Evolutionary conservation across 352 stramenopile genomes (phyloP).

Genomic region (Phytophthora capsici): DNA sequence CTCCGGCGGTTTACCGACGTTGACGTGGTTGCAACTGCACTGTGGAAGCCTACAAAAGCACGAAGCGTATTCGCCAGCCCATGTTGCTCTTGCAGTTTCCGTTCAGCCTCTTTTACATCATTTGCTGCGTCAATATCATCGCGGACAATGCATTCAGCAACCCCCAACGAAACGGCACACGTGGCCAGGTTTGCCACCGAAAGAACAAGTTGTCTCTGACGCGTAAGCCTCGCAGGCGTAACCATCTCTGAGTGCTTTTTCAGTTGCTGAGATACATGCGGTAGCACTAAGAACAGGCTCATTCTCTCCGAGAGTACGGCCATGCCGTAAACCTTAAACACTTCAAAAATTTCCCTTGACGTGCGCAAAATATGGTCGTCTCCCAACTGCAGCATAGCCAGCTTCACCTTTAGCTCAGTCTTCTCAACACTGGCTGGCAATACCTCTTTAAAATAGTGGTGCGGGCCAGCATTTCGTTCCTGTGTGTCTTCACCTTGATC

Average conservation of each 20-base stretch:
- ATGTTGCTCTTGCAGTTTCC: constrained; percentile 46
- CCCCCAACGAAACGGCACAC: constrained; percentile 46
- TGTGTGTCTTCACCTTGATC: constrained; percentile 16
- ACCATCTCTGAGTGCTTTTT: constrained; percentile 22
- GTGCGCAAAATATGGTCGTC: constrained; percentile 54
- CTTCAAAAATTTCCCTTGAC: constrained; percentile 76
- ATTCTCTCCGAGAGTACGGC: constrained; percentile 71
- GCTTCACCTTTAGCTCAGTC: constrained; percentile 1
- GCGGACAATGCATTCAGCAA: constrained; percentile 21
- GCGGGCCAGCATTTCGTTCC: background rate
- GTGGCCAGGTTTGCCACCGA: constrained; percentile 64
- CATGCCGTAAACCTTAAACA: constrained; percentile 89
- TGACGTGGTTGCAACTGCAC: constrained; percentile 52
- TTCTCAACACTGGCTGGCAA: background rate
- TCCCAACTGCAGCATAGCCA: constrained; percentile 44
- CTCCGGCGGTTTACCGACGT: constrained; percentile 27
- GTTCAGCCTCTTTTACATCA: constrained; percentile 14
- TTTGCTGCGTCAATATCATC: constrained; percentile 10
- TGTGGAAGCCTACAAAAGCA: constrained; percentile 76
- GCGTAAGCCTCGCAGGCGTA: constrained; percentile 60
- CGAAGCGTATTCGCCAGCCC: constrained; percentile 66
- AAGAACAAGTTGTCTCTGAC: constrained; percentile 60
- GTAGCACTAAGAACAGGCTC: constrained; percentile 57
- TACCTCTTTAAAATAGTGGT: constrained; percentile 45
- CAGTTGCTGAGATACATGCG: constrained; percentile 29